Base-by-base conservation (phyloP, 164 flowering plant genomes). In the Tinospora cordifolia region DNA sequence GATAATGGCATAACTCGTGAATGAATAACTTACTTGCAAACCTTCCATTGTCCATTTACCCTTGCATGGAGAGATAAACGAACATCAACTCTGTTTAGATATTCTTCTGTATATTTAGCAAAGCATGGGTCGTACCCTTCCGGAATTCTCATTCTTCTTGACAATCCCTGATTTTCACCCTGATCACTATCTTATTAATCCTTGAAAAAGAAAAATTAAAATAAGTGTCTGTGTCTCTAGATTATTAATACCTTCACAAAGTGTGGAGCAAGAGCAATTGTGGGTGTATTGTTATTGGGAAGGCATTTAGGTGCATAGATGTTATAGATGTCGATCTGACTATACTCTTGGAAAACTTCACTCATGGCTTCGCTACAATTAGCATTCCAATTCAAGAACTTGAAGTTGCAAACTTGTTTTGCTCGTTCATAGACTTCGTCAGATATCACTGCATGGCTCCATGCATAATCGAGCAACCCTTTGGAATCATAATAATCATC, bases 41-140 rank as follows among this genome's bases (percentile, higher is more conserved):
- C 79, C 49, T 69, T 60, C 87, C 86, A 89, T 62, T 74, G 78
- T 30, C 65, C 76, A 62, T 1, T 69, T 26, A 67, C 17, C 68
- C 78, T 76, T 12, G 82, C 85, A 81, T 87, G 91, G 10, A 89
- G 72, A 6, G 91, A 71, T 26, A 58, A 49, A 65, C 79, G 86
- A 69, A 87, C 91, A 74, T 87, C 95, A 9, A 0, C 39, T 51
- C 82, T 79, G 36, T 87, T 89, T 80, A 89, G 80, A 73, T 85
- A 89, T 38, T 72, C 72, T 76, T 83, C 84, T 9, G 85, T 65
- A 47, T 86, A 74, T 14, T 38, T 7, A 2, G 85, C 71, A 60
- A 30, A 86, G 74, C 95, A 89, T 0, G 95, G 95, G 51, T 89
- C 87, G 75, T 86, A 84, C 3, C 90, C 91, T 68, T 85, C 88